Evolutionary conservation across 768 basidiomycete species (phyloP).

Genomic region (Nidularia pulvinata): DNA sequence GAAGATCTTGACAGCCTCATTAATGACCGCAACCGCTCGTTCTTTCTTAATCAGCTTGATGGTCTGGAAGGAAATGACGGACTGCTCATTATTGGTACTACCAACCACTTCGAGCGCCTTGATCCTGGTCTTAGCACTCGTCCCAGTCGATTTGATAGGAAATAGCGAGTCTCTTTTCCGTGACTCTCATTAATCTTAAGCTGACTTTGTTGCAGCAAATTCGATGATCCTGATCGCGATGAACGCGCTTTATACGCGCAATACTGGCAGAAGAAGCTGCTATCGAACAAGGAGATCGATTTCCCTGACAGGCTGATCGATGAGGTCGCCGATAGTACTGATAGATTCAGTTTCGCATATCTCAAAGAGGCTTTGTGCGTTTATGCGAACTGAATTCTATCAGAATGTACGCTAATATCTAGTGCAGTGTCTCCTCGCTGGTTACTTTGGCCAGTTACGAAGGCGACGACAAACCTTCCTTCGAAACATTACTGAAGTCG

Average conservation of each 20-base stretch:
- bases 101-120: slow-evolving; percentile 82
- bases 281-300: slow-evolving; percentile 54
- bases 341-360: slow-evolving; percentile 83
- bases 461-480: slow-evolving; percentile 48
- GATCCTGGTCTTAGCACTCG: slow-evolving; percentile 77
- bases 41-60: slow-evolving; percentile 88
- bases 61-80: slow-evolving; percentile 83
- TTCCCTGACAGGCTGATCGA: slow-evolving; percentile 69
- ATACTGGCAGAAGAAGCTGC: slow-evolving; percentile 84
- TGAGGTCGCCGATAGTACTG: slow-evolving; percentile 59
- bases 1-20: slow-evolving; percentile 76
- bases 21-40: slow-evolving; percentile 75
- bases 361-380: slow-evolving; percentile 89
- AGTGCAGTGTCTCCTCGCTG: slow-evolving; percentile 67
- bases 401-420: not conserved
- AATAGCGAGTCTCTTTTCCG: slow-evolving; percentile 56
- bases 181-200: not conserved
- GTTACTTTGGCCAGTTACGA: slow-evolving; percentile 58
- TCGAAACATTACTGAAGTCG: slow-evolving; percentile 46
- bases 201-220: slow-evolving; percentile 40
- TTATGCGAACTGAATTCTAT: no score
- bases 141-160: slow-evolving; percentile 85
- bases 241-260: slow-evolving; percentile 68
- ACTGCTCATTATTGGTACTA: slow-evolving; percentile 74
- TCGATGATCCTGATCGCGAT: slow-evolving; percentile 66